Evolutionary conservation across 2,329 filamentous ascomycete genomes (phyloP), one percentile per base, ranked within the genome.

Genomic region (Diaporthe caulivora): DNA sequence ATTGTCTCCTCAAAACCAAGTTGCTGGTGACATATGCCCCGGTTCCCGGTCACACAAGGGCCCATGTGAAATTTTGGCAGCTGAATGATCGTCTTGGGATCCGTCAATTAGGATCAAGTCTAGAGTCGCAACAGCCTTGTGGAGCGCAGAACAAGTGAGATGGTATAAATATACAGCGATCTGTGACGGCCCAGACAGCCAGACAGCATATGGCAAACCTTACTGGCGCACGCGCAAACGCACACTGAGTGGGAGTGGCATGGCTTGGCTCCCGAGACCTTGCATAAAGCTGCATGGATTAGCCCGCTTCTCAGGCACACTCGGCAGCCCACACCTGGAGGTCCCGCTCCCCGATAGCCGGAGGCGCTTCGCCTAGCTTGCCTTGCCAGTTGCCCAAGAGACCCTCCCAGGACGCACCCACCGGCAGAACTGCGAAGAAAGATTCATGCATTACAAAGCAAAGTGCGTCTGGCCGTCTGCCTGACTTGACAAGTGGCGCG

Each of bases 241-340:
- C 10, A 40, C 62, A 40, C 11, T 17, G 3, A 37, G 42, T 24
- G 44, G 31, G 3, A 37, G 42, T 24, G 44, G 31, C 44, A 40
- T n/a, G 47, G 62, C 62, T 67, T 67, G 62, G 62, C 62, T 67
- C 62, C 62, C 62, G 62, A 53, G 31, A 53, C 62, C 44, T 40
- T 67, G 62, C 62, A 67, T 67, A 21, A 53, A 53, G 47, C 44
- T 67, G 62, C 62, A 67, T 67, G 62, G 62, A 31, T 53, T 18
- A 47, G 47, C 62, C 62, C 62, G 62, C 62, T 67, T 67, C 53
- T 53, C 62, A 67, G 62, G 62, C 62, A 67, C 62, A 34, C 21
- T 29, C 62, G 62, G 62, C 29, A 26, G 4, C 21, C 62, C 60
- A 49, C 60, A 37, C 11, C 60, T 65, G 31, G 15, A 65, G 44